Evolutionary conservation across 1,284 basidiomycete genomes (phyloP), one percentile per base, ranked within the genome.

Genomic region (Cutaneotrichosporon sp.): DNA sequence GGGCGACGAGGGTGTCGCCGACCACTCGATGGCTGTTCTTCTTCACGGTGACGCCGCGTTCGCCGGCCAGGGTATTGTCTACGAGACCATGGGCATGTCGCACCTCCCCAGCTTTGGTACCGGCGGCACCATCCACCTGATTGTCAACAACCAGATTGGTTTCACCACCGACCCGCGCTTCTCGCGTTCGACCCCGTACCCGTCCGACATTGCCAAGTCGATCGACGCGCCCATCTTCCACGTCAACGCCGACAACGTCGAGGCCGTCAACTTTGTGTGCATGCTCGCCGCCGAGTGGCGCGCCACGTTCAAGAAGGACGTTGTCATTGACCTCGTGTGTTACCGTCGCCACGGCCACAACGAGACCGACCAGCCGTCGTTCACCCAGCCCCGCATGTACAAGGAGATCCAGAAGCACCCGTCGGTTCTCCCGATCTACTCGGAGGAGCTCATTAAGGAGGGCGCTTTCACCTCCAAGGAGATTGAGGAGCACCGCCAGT

Each of bases 81-180:
- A 98, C 77, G 96, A 99, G 80, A 97, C 94, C 38, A 97, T 97
- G 89, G 96, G 96, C 69, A 90, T 98, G 81, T 88, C 93, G 79
- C 90, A 88, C 73, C 81, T 99, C 44, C 90, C 90, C 43, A 85
- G 83, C 77, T 99, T 97, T 76, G 92, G 93, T 46, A 97, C 93
- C 17, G 96, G 96, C 58, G 96, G 96, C 59, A 98, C 96, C 43
- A 90, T 98, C 66, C 96, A 98, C 75, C 80, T 98, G 61, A 93
- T 99, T 67, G 92, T 99, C 68, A 99, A 99, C 82, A 99, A 99
- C 80, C 96, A 99, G 77, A 97, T 98, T 60, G 96, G 96, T 62
- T 99, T 99, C 81, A 99, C 96, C 56, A 99, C 96, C 52, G 94
- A 97, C 74, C 96, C 96, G 46, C 86, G 93, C 59, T 97, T 97